Conservation (phyloP, 1,284 basidiomycete species). For the Moesziomyces sp. region DNA sequence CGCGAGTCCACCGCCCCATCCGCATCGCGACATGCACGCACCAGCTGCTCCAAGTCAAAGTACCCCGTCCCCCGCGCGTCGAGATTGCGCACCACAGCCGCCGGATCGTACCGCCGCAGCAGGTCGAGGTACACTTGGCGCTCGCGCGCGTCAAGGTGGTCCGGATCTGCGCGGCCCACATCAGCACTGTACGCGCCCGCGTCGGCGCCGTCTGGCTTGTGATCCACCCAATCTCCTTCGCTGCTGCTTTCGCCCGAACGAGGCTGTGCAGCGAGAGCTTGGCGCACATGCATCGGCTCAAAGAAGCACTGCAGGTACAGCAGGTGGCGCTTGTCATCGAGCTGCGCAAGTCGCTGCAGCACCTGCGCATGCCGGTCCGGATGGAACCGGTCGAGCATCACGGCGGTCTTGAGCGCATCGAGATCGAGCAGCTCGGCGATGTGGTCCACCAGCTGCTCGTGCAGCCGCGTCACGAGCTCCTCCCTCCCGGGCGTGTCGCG, state of each 20-base stretch:
- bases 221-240: constrained; percentile 53
- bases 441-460: constrained; percentile 37
- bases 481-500: constrained; percentile 11
- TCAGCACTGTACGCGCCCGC: constrained; percentile 26
- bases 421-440: constrained; percentile 72
- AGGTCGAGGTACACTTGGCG: constrained; percentile 78
- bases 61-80: constrained; percentile 73
- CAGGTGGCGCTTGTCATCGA: constrained; percentile 74
- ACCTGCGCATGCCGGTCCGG: constrained; percentile 74
- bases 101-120: constrained; percentile 78
- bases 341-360: constrained; percentile 61
- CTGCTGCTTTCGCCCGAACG: constrained; percentile 10
- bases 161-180: constrained; percentile 23
- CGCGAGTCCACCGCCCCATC: constrained; percentile 20
- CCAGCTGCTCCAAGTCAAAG: constrained; percentile 75
- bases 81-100: constrained; percentile 77
- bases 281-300: constrained; percentile 71
- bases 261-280: constrained; percentile 67
- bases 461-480: constrained; percentile 22
- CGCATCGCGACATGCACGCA: constrained; percentile 75
- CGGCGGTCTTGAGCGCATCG: constrained; percentile 77
- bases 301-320: constrained; percentile 83
- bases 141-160: constrained; percentile 71
- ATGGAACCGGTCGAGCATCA: constrained; percentile 77
- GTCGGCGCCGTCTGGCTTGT: neutral